Base-by-base conservation (phyloP, 176 grass and related monocot genomes). In the Thinopyrum elongatum region DNA sequence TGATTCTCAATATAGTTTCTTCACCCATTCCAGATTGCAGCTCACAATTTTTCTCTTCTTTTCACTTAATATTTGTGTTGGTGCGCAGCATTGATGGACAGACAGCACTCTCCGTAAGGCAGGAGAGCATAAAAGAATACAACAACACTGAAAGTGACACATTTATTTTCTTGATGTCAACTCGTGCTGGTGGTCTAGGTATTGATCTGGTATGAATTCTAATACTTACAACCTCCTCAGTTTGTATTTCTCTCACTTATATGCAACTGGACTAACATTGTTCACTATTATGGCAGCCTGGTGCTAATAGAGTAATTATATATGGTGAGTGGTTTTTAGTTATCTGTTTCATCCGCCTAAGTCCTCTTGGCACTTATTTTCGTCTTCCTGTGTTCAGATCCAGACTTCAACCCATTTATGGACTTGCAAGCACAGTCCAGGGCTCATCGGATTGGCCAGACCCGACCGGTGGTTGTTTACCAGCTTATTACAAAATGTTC, bases 381-480 rank as follows among this genome's bases (percentile, higher is more conserved):
- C 35, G 7, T 8, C 61, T 51, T 31, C 22, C 3, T 57, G 46
- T 87, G 80, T 76, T 68, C 74, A 95, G 93, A 95, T 85, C 93
- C 93, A n/a, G 93, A 95, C 31, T 95, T 95, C 90, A 95, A 92
- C 79, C 93, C 93, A 6, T 95, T 95, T 67, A 90, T 88, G 90
- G 90, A 95, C 66, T 83, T 95, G 65, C 93, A 95, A 87, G 93
- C 93, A 34, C 93, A 95, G 23, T 90, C 90, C 0, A 76, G 93
- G 31, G 93, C 90, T 2, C 93, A 95, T 17, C 79, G 93, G 16
- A 95, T 95, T 77, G 93, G 90, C 0, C 93, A 95, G 82, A 92
- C 93, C 9, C 83, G 90, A 10, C 90, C 93, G 4, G 90, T 92
- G 21, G 90, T 95, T 59, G 93, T 95, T 34, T 95, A 95, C 71